Evolutionary conservation across 352 stramenopile genomes (phyloP), one percentile per base, ranked within the genome.

Genomic region (Pythium brachiatum): DNA sequence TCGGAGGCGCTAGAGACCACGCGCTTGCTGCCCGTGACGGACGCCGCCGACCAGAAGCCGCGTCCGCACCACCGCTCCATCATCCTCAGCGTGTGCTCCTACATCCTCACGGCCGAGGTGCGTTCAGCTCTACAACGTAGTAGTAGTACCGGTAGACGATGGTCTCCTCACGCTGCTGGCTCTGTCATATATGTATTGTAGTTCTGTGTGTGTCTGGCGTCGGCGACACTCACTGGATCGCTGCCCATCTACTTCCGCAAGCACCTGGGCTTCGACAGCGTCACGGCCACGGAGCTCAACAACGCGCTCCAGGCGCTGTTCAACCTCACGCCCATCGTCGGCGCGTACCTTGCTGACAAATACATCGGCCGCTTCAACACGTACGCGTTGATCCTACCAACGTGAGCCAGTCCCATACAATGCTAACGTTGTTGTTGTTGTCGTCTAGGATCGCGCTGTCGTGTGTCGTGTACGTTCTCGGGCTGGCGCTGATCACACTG

Each of bases 211-310:
- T 85, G 86, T 20, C 60, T 95, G 58, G 84, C 84, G 26, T 92
- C 92, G 58, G 91, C 91, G 50, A 86, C 82, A 5, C 78, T 95
- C 25, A 91, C 86, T 11, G 86, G 84, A 6, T 94, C 86, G 44
- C 66, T 95, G 53, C 81, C 83, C 2, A 94, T 95, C 64, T 95
- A 94, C 71, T 95, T 95, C 70, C 86, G 88, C 70, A 91, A 90
- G 60, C 81, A 93, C 69, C 57, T 94, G 55, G 83, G 83, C 12
- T 72, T 94, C 21, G 83, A 72, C 69, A 91, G 71, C 29, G 86
- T 94, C 59, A 71, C 92, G 25, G 80, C 86, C n/a, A 92, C 86
- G 15, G 86, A 95, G 66, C 78, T 95, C 59, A 94, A 94, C 74
- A 85, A 76, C n/a, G 85, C 81, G 13, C 90, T 95, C 61, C 88